Conservation (phyloP, 495 filamentous ascomycete species). For the Amniculicola lignicola region DNA sequence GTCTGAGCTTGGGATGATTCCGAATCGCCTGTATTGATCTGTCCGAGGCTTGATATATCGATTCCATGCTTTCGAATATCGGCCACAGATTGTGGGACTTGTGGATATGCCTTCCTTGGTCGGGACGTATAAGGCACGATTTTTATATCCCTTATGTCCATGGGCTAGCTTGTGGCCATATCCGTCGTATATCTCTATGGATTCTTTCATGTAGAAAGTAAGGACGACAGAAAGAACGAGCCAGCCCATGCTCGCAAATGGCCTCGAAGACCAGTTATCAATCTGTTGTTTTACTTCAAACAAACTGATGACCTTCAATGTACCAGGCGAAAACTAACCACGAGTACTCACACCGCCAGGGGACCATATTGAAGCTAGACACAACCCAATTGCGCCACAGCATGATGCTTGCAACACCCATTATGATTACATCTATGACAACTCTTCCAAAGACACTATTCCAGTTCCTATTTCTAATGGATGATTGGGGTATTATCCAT, state of each 20-base stretch:
- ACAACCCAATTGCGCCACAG: slow-evolving; percentile 7
- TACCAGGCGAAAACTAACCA: slow-evolving; percentile 9
- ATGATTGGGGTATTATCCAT: slow-evolving; percentile 2
- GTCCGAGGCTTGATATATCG: not conserved
- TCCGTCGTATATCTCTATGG: slow-evolving; percentile 6
- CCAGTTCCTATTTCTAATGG: not conserved
- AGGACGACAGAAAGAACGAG: slow-evolving; percentile 5
- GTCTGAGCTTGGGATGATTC: not conserved
- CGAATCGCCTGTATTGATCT: not conserved
- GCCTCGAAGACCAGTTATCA: not conserved
- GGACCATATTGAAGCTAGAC: slow-evolving; percentile 7
- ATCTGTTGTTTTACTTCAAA: not conserved
- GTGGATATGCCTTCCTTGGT: too few species aligned
- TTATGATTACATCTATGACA: not conserved
- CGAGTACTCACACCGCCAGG: slow-evolving; percentile 14
- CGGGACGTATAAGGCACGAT: slow-evolving; percentile 3
- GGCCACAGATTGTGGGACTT: not conserved
- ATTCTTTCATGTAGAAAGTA: slow-evolving; percentile 8
- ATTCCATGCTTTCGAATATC: not conserved
- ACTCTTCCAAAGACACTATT: slow-evolving; percentile 1
- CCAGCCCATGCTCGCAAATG: slow-evolving; percentile 10
- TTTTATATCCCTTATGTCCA: not conserved
- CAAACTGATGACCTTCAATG: too few species aligned
- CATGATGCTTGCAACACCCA: slow-evolving; percentile 5
- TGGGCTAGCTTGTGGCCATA: not conserved